Conservation (phyloP, 2,329 filamentous ascomycete genomes). For the Calonectria fujianensis region DNA sequence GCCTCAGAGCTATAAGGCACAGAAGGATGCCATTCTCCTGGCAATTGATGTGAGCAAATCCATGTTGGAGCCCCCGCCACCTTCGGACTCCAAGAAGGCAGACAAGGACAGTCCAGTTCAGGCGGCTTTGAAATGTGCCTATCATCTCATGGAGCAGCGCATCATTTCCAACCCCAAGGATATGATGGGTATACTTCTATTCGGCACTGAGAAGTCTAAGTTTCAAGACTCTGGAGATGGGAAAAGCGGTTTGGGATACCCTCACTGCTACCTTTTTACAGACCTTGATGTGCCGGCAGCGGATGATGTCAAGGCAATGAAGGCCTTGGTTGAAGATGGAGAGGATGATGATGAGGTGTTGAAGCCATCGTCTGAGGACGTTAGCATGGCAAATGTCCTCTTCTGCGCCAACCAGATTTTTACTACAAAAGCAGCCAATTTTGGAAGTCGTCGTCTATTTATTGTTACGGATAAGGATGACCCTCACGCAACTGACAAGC, state of each 20-base stretch:
- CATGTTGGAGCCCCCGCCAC: slow-evolving; percentile 84
- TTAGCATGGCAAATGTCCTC: slow-evolving; percentile 90
- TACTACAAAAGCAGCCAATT: slow-evolving; percentile 95
- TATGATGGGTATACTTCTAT: slow-evolving; percentile 96
- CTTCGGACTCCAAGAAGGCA: slow-evolving; percentile 82
- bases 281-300: slow-evolving; percentile 93
- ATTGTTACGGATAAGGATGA: slow-evolving; percentile 96
- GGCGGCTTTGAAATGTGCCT: slow-evolving; percentile 94
- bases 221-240: slow-evolving; percentile 81
- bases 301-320: slow-evolving; percentile 87
- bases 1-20: slow-evolving; percentile 86
- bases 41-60: slow-evolving; percentile 93
- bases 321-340: slow-evolving; percentile 85
- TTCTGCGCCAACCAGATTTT: slow-evolving; percentile 98
- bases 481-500: slow-evolving; percentile 84
- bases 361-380: slow-evolving; percentile 79
- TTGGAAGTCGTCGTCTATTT: slow-evolving; percentile 93
- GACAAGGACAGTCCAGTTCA: slow-evolving; percentile 85
- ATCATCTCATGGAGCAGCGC: slow-evolving; percentile 96
- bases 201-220: slow-evolving; percentile 90
- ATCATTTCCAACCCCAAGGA: slow-evolving; percentile 98
- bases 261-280: slow-evolving; percentile 92
- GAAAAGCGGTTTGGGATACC: slow-evolving; percentile 79
- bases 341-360: slow-evolving; percentile 82
- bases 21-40: slow-evolving; percentile 98